phyloP scores from a whole-genome alignment of 768 basidiomycete genomes.

The Boletus bicolor region DNA sequence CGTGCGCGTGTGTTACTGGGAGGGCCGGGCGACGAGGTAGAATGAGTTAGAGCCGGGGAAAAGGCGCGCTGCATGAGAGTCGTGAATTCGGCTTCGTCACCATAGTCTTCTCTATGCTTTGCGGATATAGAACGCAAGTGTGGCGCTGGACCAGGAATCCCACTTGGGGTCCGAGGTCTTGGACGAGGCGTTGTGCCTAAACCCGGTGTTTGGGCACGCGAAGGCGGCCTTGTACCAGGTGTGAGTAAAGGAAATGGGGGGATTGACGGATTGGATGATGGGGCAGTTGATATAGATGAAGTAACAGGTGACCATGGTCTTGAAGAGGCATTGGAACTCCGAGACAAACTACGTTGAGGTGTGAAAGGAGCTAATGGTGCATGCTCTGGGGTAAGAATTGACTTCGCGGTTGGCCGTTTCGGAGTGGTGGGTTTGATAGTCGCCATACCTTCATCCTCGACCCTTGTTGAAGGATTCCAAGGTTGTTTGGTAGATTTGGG shows the following conservation, averaged over 20 bases:
- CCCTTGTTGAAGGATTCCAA: slow-evolving; percentile 83
- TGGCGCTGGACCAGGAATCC: slow-evolving; percentile 65
- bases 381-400: slow-evolving; percentile 41
- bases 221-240: slow-evolving; percentile 39
- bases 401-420: slow-evolving; percentile 47
- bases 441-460: slow-evolving; percentile 52
- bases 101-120: slow-evolving; percentile 41
- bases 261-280: slow-evolving; percentile 44
- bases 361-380: slow-evolving; percentile 49
- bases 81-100: slow-evolving; percentile 42
- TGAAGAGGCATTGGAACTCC: slow-evolving; percentile 74
- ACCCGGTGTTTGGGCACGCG: slow-evolving; percentile 58
- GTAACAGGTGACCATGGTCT: slow-evolving; percentile 78
- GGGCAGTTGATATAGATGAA: slow-evolving; percentile 67
- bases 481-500: slow-evolving; percentile 41
- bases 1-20: slow-evolving; percentile 27
- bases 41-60: slow-evolving; percentile 53
- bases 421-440: slow-evolving; percentile 48
- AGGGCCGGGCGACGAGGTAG: slow-evolving; percentile 41
- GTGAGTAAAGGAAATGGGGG: slow-evolving; percentile 31
- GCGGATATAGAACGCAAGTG: slow-evolving; percentile 48
- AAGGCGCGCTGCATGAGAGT: slow-evolving; percentile 57
- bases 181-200: slow-evolving; percentile 53
- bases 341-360: slow-evolving; percentile 62
- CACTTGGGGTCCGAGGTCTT: slow-evolving; percentile 75